Base-by-base conservation (phyloP, 108 stramenopile genomes). In the Discostella pseudostelligera region DNA sequence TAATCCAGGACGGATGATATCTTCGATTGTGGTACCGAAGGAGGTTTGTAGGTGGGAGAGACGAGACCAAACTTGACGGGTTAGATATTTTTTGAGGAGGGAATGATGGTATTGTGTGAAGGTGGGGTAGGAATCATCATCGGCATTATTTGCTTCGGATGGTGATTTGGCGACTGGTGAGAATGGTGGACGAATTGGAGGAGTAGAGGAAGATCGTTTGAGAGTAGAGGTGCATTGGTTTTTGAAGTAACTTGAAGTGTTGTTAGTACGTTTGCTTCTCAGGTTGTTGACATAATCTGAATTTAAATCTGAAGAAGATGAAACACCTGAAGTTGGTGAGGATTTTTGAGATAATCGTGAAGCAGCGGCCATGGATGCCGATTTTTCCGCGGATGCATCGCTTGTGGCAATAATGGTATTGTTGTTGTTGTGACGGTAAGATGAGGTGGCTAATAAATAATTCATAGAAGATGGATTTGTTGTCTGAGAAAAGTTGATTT, bases 31-130 rank as follows among this genome's bases (percentile, higher is more conserved):
- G 8, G 83, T 86, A 7, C 84, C 84, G 35, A 46, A 64, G 16
- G 74, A 55, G 17, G 90, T 91, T 54, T 54, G 60, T 29, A 77
- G 70, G 24, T 77, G 65, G 10, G 75, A 73, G n/a, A 91, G 73
- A 9, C 80, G 44, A 10, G 59, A 40, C 71, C 84, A 91, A 0
- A 91, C 49, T 24, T 78, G 67, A n/a, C 71, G 82, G 3, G 87
- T 88, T n/a, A 91, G 70, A 39, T 88, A 87, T 43, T 84, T 83
- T 49, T 77, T 76, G 37, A 91, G 67, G 28, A 85, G 81, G 21
- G 87, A 83, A 24, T 76, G 43, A 42, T 77, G 76, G 40, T 70
- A 65, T 12, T 24, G 64, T 10, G 76, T 77, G 59, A 77, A 77
- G 9, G 69, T 24, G 20, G 76, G 76, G 58, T 77, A 77, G 58